Evolutionary conservation across 2,329 filamentous ascomycete genomes (phyloP), one percentile per base, ranked within the genome.

Genomic region (Stylonectria norvegica): DNA sequence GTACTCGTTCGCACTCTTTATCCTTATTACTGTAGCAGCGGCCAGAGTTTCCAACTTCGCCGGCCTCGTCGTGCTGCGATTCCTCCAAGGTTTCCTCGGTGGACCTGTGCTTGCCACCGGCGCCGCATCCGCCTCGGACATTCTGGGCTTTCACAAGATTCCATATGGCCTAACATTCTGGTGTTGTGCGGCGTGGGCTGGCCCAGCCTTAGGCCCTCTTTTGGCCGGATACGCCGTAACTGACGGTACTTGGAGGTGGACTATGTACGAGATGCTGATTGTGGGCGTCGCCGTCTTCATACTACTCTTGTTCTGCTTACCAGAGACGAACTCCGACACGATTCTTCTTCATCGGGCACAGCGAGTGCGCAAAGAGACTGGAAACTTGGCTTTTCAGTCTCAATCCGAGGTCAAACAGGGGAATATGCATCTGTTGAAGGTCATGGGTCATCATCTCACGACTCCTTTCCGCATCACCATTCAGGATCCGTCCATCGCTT

Each of bases 191-290:
- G 30, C 38, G 5, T n/a, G n/a, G n/a, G n/a, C n/a, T n/a, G n/a
- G n/a, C n/a, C n/a, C n/a, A n/a, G 30, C 30, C 30, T 3, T 33
- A 36, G 34, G 41, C 5, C 44, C 44, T 12, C 19, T 37, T 2
- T 25, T 47, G 5, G 27, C 36, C 11, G 34, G 23, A 6, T 82
- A 76, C 52, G 67, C 70, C 1, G 75, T 78, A 2, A 62, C 66
- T 1, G 67, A 64, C 1, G 67, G 73, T 50, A 62, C 60, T 15
- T 82, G 77, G 77, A 64, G 74, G 5, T 81, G 76, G 76, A 70
- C 71, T 0, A 58, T 76, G 4, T 76, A 73, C 67, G 76, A 81
- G 52, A 71, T 81, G 22, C 60, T 81, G 17, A 80, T 73, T 73
- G 63, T 72, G 14, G 62, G 73, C 1, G 71, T 62, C 0, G 75